These are phyloP conservation scores for Paecilomyces niveus DNA, from an alignment of 2,329 filamentous ascomycete species.

Conservation along the genomic window DNA sequence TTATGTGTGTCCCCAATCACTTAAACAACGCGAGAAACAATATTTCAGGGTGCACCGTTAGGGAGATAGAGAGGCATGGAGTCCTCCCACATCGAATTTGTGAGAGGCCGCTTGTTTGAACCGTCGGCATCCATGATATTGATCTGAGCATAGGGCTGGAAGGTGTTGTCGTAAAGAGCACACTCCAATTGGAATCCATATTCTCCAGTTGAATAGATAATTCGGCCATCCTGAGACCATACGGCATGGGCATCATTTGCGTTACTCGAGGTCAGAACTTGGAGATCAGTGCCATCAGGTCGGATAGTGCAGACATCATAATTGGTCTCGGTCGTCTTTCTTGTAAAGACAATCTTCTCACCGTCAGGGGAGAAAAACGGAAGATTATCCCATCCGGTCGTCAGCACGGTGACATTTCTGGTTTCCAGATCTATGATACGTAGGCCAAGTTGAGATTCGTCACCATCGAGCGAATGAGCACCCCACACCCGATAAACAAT, in stretches of 20 bases:
- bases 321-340: conserved; percentile 23
- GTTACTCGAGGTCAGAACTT: conserved; percentile 23
- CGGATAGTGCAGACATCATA: conserved; percentile 38
- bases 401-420: background rate
- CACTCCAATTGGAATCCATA: conserved; percentile 40
- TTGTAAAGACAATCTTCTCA: conserved; percentile 32
- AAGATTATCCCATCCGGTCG: background rate
- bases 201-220: conserved; percentile 36
- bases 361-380: conserved; percentile 26
- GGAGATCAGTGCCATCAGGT: conserved; percentile 34
- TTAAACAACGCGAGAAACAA: no score
- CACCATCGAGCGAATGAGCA: no score
- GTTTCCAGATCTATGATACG: background rate
- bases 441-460: background rate
- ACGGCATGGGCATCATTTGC: conserved; percentile 41
- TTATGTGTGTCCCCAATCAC: no score
- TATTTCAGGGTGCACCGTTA: background rate
- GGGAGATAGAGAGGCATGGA: conserved; percentile 22
- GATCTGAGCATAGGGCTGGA: conserved; percentile 41
- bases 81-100: conserved; percentile 25
- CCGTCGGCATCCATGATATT: conserved; percentile 40
- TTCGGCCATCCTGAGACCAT: conserved; percentile 36
- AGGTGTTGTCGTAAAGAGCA: conserved; percentile 36
- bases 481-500: background rate
- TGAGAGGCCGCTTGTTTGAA: conserved; percentile 19